phyloP scores from a whole-genome alignment of 108 stramenopile genomes.

The Ochromonas danica region DNA sequence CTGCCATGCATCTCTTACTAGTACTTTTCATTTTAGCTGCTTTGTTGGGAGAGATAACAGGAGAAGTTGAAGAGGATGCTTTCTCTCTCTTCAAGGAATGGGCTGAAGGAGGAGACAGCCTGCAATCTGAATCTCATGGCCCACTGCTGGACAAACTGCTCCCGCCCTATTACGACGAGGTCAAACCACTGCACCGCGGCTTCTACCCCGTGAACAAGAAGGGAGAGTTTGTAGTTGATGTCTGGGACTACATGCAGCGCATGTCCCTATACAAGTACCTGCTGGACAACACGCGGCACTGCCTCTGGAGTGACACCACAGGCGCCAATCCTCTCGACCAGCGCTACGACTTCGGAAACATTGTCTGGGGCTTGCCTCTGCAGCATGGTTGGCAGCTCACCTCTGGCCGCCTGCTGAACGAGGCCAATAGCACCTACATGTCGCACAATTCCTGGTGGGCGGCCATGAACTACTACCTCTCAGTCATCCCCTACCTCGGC shows the following conservation, averaged over 20 bases:
- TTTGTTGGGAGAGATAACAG: too few relatives aligned
- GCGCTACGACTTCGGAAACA: not conserved
- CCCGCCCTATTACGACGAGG: too few relatives aligned
- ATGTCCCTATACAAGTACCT: not conserved
- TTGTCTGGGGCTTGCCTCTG: not conserved
- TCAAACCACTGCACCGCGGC: too few relatives aligned
- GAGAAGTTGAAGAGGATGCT: too few relatives aligned
- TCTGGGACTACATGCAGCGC: not conserved
- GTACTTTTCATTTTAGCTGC: too few relatives aligned
- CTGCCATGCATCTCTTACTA: too few relatives aligned
- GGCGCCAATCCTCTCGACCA: not conserved
- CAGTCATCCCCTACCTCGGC: not conserved
- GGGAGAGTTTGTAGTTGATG: not conserved
- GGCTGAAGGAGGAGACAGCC: too few relatives aligned
- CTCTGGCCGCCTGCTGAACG: not conserved
- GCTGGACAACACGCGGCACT: not conserved
- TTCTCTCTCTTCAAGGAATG: too few relatives aligned
- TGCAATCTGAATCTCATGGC: too few relatives aligned
- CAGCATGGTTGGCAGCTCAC: not conserved
- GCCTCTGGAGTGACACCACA: not conserved
- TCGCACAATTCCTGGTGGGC: not conserved
- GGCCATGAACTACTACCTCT: not conserved
- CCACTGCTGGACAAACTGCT: too few relatives aligned
- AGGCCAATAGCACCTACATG: not conserved
- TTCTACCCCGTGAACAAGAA: not conserved